Evolutionary conservation across 352 stramenopile genomes (phyloP).

Genomic region (Pythium dissimile): DNA sequence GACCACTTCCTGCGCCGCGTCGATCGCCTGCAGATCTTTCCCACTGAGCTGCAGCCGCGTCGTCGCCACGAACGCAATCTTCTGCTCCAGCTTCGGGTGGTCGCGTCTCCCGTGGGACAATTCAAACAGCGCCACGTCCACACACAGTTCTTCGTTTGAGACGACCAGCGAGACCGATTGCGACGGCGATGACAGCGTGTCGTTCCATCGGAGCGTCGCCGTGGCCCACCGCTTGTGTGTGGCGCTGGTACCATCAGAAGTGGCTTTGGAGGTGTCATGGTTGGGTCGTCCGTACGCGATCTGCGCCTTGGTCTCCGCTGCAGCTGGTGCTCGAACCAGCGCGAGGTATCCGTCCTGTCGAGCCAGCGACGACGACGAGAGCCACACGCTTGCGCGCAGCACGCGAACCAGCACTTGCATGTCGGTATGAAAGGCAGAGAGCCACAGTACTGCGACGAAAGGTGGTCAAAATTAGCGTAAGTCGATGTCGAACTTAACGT

Average conservation of each 20-base stretch:
- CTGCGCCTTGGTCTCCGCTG: conserved; percentile 10
- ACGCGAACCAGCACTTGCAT: conserved; percentile 39
- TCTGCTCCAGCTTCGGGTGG: not conserved
- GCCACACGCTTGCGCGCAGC: conserved; percentile 36
- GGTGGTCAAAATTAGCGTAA: no score
- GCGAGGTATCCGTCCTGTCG: conserved; percentile 38
- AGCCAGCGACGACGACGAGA: conserved; percentile 24
- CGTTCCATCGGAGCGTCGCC: not conserved
- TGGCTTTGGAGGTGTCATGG: no score
- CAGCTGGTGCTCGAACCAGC: conserved; percentile 36
- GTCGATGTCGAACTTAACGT: no score
- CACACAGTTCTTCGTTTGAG: not conserved
- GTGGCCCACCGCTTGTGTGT: conserved; percentile 2
- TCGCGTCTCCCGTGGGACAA: conserved; percentile 8
- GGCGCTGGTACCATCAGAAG: no score
- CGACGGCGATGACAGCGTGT: not conserved
- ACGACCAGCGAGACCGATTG: not conserved
- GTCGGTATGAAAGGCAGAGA: not conserved
- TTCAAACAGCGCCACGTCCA: conserved; percentile 40
- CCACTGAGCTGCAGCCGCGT: conserved; percentile 28
- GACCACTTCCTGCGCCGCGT: conserved; percentile 39
- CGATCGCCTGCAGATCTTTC: conserved; percentile 38
- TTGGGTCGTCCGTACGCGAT: not conserved
- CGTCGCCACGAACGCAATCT: conserved; percentile 33
- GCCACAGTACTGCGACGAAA: not conserved